Base-by-base conservation (phyloP, 169 alveolate genomes). In the Cryptosporidium canis region DNA sequence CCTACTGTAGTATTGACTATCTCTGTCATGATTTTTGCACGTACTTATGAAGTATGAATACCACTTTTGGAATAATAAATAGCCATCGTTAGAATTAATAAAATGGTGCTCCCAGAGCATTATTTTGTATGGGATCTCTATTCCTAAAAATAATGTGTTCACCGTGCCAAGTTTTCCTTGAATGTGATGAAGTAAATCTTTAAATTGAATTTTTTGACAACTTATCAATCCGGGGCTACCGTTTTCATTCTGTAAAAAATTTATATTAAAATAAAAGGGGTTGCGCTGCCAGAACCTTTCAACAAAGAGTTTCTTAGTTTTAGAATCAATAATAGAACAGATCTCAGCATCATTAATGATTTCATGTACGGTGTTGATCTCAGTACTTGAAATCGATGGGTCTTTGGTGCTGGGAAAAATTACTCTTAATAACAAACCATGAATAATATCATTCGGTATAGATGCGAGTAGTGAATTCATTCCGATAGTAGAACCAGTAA, bases 101-200 rank as follows among this genome's bases (percentile, higher is more conserved):
- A 77, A 77, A n/a, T 77, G 87, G 65, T 77, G 48, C 27, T 77
- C 72, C 87, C 87, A 77, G 2, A 58, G 45, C 72, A 43, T 77
- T 41, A 24, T 33, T 29, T 77, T 77, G 24, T 41, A 77, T 41
- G 87, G 87, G 8, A 41, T 43, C 18, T 56, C 44, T 29, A 77
- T 1, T 2, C 14, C 21, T 21, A 77, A 31, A 61, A 29, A 14
- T 18, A 61, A 29, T 35, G 33, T 7, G 18, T 27, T 29, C 68
- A 24, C 27, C 12, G 43, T 18, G 63, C 63, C 7, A n/a, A 51
- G 1, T 51, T 51, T 51, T 7, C 31, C 31, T 61, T 66, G 55
- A 37, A 77, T 56, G 14, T 37, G 14, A 11, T 77, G 77, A 55
- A 16, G 18, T 44, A 77, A 18, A 35, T 77, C 87, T 43, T 61